phyloP scores from a whole-genome alignment of 208 protist species.

The Leishmania turanica region DNA sequence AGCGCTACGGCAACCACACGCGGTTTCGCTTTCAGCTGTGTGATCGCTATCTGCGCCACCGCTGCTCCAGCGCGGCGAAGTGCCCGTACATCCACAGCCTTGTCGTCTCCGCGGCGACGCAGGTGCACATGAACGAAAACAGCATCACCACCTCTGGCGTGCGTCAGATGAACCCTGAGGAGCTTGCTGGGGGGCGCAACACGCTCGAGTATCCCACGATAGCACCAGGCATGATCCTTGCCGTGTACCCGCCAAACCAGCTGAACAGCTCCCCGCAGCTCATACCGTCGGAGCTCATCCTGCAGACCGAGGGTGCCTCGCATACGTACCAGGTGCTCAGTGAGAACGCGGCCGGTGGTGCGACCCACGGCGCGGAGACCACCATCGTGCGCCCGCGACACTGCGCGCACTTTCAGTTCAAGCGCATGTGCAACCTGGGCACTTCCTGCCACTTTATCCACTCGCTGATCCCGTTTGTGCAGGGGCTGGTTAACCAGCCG shows the following conservation, averaged over 20 bases:
- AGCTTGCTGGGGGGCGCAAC: conserved; percentile 58
- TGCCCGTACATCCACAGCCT: conserved; percentile 71
- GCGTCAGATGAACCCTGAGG: conserved; percentile 22
- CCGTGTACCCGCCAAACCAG: conserved; percentile 66
- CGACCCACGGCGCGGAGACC: background rate
- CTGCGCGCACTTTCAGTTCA: conserved; percentile 86
- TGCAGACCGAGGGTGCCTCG: conserved; percentile 50
- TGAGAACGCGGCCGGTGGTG: background rate
- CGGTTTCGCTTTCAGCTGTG: conserved; percentile 76
- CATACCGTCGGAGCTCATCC: conserved; percentile 59
- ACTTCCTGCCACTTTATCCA: conserved; percentile 72
- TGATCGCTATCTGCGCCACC: conserved; percentile 43
- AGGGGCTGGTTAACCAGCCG: conserved; percentile 40
- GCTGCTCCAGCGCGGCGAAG: conserved; percentile 40
- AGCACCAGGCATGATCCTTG: conserved; percentile 44
- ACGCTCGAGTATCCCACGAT: conserved; percentile 51
- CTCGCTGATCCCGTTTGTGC: conserved; percentile 63
- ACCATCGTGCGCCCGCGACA: conserved; percentile 49
- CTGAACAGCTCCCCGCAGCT: conserved; percentile 43
- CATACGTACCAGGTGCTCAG: conserved; percentile 34
- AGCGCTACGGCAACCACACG: conserved; percentile 51
- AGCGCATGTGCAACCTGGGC: conserved; percentile 74
- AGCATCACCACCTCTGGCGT: conserved; percentile 32
- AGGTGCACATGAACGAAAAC: conserved; percentile 75
- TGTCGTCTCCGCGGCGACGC: conserved; percentile 38